Evolutionary conservation across 1,284 basidiomycete genomes (phyloP).

Genomic region (Ustilago cynodontis): DNA sequence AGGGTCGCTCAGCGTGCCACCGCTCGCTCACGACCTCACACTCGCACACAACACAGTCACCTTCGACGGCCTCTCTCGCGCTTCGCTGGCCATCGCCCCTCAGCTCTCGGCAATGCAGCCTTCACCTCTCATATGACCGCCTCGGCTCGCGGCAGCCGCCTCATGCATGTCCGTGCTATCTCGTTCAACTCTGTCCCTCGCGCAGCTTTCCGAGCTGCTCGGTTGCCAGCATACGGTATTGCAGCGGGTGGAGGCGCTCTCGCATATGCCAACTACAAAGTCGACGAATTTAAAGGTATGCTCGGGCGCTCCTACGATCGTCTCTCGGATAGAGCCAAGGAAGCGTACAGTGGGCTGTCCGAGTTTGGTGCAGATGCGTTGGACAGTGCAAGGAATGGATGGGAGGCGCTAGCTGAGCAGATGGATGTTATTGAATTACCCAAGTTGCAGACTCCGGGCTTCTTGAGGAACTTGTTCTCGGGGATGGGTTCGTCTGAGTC

Average conservation of each 20-base stretch:
- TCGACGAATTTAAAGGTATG: constrained; percentile 60
- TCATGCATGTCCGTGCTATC: constrained; percentile 64
- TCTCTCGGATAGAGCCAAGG: constrained; percentile 42
- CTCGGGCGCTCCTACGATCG: constrained; percentile 42
- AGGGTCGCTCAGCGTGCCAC: constrained; percentile 21
- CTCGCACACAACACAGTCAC: not conserved
- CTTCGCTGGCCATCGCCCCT: constrained; percentile 28
- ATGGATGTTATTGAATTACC: constrained; percentile 50
- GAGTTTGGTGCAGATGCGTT: constrained; percentile 50
- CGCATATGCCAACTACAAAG: constrained; percentile 67
- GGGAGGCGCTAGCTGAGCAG: constrained; percentile 42
- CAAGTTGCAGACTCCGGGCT: constrained; percentile 45
- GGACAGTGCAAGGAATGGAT: constrained; percentile 46
- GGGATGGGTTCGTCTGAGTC: constrained; percentile 11
- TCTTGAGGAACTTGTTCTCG: constrained; percentile 43
- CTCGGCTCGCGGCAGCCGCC: constrained; percentile 42
- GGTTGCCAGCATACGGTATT: constrained; percentile 62
- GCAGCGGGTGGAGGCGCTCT: constrained; percentile 64
- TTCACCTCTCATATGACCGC: constrained; percentile 10
- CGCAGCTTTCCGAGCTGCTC: constrained; percentile 56
- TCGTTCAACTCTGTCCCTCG: constrained; percentile 66
- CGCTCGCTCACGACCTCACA: not conserved
- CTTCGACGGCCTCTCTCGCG: constrained; percentile 25
- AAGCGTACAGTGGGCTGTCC: constrained; percentile 52
- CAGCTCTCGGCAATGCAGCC: constrained; percentile 9